Percentiles rank a stretch among this genome's conserved stretches.
Conservation (phyloP, 2,329 filamentous ascomycete species). For the Dactylellina leptospora region DNA sequence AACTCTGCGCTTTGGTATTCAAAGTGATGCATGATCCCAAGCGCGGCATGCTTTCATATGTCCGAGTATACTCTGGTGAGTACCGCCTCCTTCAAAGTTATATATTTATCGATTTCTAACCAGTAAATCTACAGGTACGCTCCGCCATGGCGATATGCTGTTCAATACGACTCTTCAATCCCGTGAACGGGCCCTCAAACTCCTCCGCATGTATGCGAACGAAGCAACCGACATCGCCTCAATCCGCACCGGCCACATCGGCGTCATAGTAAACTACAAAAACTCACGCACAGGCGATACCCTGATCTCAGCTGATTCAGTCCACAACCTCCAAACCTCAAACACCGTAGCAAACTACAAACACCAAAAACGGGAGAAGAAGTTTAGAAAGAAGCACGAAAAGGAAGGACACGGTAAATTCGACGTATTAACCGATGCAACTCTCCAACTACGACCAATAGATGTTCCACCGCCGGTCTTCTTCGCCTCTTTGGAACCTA, state of each 20-base stretch:
- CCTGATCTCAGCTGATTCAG: slow-evolving; percentile 68
- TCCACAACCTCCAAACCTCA: slow-evolving; percentile 4
- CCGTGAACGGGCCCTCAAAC: slow-evolving; percentile 94
- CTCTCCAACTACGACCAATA: slow-evolving; percentile 84
- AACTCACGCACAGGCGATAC: slow-evolving; percentile 94
- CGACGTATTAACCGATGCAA: slow-evolving; percentile 57
- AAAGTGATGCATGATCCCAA: slow-evolving; percentile 98
- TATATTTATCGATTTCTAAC: slow-evolving; percentile 89
- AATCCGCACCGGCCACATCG: slow-evolving; percentile 87
- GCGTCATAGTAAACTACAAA: slow-evolving; percentile 89
- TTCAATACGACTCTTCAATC: slow-evolving; percentile 94
- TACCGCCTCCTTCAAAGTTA: slow-evolving; percentile 73
- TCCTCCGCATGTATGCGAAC: slow-evolving; percentile 99
- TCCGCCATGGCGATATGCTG: slow-evolving; percentile 87
- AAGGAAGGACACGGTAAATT: slow-evolving; percentile 66
- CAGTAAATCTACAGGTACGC: slow-evolving; percentile 77
- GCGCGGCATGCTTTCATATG: slow-evolving; percentile 97
- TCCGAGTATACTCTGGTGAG: slow-evolving; percentile 95
- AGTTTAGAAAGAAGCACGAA: slow-evolving; percentile 52
- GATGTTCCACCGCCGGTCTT: slow-evolving; percentile 92
- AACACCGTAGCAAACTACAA: slow-evolving; percentile 40
- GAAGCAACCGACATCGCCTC: slow-evolving; percentile 86
- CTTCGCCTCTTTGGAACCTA: slow-evolving; percentile 89
- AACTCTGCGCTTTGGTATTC: slow-evolving; percentile 87
- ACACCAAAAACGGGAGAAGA: slow-evolving; percentile 38